Evolutionary conservation across 2,329 filamentous ascomycete species (phyloP).

Genomic region (Pseudogymnoascus sp.): DNA sequence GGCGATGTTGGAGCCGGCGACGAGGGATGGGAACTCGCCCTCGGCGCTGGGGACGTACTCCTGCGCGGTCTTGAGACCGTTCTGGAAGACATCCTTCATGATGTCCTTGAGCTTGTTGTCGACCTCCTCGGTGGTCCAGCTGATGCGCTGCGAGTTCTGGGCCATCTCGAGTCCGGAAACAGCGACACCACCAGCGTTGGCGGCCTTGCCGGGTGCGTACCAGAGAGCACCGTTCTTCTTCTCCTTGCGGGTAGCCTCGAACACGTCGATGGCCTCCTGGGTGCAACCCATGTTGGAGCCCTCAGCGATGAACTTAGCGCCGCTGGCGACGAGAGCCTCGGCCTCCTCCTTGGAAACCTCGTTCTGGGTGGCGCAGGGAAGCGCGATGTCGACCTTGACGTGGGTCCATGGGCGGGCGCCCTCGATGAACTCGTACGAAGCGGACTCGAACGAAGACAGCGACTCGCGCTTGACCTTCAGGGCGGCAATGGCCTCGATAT

Average conservation of each 20-base stretch:
- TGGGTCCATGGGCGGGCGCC: constrained; percentile 88
- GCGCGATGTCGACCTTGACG: constrained; percentile 82
- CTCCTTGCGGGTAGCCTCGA: constrained; percentile 71
- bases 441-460: constrained; percentile 61
- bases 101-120: constrained; percentile 85
- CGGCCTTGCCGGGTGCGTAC: constrained; percentile 96
- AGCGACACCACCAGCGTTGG: constrained; percentile 95
- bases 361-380: constrained; percentile 94
- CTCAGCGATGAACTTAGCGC: constrained; percentile 83
- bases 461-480: constrained; percentile 85
- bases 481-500: constrained; percentile 69
- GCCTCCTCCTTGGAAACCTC: constrained; percentile 92
- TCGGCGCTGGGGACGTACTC: constrained; percentile 74
- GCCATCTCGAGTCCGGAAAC: constrained; percentile 98
- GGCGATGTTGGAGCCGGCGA: constrained; percentile 93
- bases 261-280: constrained; percentile 86
- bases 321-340: constrained; percentile 66
- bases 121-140: constrained; percentile 84
- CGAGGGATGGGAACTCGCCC: constrained; percentile 80
- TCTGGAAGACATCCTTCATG: constrained; percentile 91
- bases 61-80: constrained; percentile 81
- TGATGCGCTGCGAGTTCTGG: constrained; percentile 84
- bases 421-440: constrained; percentile 76
- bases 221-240: constrained; percentile 68
- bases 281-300: constrained; percentile 99